phyloP scores from a whole-genome alignment of 139 green algal species.

The Desmodesmus armatus region DNA sequence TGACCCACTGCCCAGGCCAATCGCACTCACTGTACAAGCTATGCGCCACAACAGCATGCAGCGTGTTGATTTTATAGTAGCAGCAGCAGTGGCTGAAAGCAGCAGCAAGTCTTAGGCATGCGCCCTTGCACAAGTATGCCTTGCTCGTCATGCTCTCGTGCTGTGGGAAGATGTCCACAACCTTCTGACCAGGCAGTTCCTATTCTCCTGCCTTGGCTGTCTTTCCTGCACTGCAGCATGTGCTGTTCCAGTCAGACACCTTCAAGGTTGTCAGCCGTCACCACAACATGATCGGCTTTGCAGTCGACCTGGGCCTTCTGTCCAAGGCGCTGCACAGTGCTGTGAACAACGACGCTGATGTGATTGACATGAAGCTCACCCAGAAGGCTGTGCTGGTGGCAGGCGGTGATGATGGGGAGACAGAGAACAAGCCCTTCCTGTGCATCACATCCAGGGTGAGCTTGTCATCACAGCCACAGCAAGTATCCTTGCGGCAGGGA shows the following conservation, averaged over 20 bases:
- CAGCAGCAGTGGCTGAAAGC: no score
- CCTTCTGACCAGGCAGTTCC: no score
- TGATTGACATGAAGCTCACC: conserved; percentile 71
- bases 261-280: conserved; percentile 68
- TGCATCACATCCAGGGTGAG: conserved; percentile 62
- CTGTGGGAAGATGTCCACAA: no score
- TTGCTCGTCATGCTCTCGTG: background rate
- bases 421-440: conserved; percentile 69
- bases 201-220: background rate
- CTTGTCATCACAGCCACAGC: no score
- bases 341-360: conserved; percentile 33
- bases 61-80: no score
- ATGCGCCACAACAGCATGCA: no score
- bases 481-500: no score
- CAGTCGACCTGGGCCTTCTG: conserved; percentile 74
- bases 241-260: conserved; percentile 68
- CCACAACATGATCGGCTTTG: conserved; percentile 81
- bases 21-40: no score
- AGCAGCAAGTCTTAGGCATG: background rate
- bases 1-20: no score
- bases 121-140: background rate
- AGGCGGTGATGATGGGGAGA: conserved; percentile 25
- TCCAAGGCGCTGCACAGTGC: conserved; percentile 72
- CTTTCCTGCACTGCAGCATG: conserved; percentile 58
- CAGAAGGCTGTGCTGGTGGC: conserved; percentile 44